phyloP scores from a whole-genome alignment of 2,329 filamentous ascomycete species.

The Nothophoma quercina region DNA sequence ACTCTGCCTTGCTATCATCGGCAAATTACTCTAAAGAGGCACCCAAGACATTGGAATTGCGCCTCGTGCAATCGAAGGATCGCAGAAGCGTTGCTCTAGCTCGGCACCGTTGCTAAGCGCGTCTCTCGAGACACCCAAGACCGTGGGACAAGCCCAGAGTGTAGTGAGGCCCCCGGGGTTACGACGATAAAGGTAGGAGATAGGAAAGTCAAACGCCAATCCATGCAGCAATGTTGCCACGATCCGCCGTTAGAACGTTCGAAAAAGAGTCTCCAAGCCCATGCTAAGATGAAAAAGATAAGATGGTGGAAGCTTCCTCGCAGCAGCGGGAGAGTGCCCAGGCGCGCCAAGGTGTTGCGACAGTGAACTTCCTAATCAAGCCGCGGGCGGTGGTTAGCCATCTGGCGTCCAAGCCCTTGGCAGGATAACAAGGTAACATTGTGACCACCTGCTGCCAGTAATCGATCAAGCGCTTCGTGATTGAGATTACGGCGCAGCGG shows the following conservation, averaged over 20 bases:
- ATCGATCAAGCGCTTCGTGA: constrained; percentile 13
- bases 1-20: constrained; percentile 24
- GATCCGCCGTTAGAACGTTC: constrained; percentile 22
- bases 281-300: constrained; percentile 32
- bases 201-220: constrained; percentile 20
- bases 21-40: constrained; percentile 8
- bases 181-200: constrained; percentile 33
- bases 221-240: constrained; percentile 19
- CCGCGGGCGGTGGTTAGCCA: constrained; percentile 21
- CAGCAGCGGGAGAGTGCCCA: constrained; percentile 14
- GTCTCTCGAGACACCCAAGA: constrained; percentile 24
- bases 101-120: constrained; percentile 31
- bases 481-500: constrained; percentile 13
- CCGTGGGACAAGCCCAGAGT: constrained; percentile 25
- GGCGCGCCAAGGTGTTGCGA: constrained; percentile 20
- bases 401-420: constrained; percentile 21
- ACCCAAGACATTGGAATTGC: constrained; percentile 20
- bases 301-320: constrained; percentile 23
- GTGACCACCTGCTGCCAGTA: constrained; percentile 17
- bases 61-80: constrained; percentile 25
- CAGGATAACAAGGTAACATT: constrained; percentile 27
- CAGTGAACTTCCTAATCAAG: constrained; percentile 20
- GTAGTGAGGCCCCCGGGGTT: constrained; percentile 18
- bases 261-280: constrained; percentile 31
- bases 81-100: constrained; percentile 11